Percentiles rank a stretch among this genome's conserved stretches.
These are phyloP conservation scores for Phyllachora maydis DNA, from an alignment of 2,329 filamentous ascomycete species.

Conservation along the genomic window DNA sequence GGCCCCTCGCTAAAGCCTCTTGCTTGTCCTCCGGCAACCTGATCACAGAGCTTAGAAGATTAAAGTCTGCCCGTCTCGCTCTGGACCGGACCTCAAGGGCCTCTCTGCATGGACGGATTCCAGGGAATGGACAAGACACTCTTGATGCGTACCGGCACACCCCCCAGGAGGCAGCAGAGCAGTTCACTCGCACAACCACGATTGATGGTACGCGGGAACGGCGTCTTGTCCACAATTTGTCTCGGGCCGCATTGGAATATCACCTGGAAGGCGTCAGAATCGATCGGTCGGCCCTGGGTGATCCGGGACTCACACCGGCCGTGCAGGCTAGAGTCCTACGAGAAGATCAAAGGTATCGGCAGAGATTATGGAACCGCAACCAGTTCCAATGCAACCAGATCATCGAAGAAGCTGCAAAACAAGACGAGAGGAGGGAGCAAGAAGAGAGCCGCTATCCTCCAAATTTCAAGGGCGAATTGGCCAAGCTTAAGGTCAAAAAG, in stretches of 20 bases:
- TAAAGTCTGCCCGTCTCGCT: conserved; percentile 3
- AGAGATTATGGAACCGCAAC: conserved; percentile 17
- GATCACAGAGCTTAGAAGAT: conserved; percentile 3
- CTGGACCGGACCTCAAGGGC: conserved; percentile 1
- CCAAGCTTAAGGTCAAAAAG: too few species aligned
- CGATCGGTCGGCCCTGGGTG: conserved; percentile 8
- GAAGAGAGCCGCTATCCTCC: conserved; percentile 9
- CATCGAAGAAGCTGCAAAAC: conserved; percentile 15
- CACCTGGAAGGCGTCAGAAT: conserved; percentile 13
- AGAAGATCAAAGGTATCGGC: conserved; percentile 16
- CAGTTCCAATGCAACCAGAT: conserved; percentile 19
- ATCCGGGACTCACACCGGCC: conserved; percentile 9
- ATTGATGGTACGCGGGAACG: conserved; percentile 14
- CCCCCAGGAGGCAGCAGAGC: conserved; percentile 29
- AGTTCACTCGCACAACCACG: conserved; percentile 32
- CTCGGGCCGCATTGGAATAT: conserved; percentile 18
- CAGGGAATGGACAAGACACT: too few species aligned
- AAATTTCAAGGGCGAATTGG: conserved; percentile 11
- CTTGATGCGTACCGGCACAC: conserved; percentile 22
- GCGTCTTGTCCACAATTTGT: conserved; percentile 20
- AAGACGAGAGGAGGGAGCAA: conserved; percentile 7
- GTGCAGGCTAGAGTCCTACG: conserved; percentile 15
- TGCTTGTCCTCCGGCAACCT: conserved; percentile 2
- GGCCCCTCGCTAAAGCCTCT: background rate
- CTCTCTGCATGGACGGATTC: background rate